Evolutionary conservation across 192 early-diverging fungal genomes (phyloP).

Genomic region (Geranomyces michiganensis): DNA sequence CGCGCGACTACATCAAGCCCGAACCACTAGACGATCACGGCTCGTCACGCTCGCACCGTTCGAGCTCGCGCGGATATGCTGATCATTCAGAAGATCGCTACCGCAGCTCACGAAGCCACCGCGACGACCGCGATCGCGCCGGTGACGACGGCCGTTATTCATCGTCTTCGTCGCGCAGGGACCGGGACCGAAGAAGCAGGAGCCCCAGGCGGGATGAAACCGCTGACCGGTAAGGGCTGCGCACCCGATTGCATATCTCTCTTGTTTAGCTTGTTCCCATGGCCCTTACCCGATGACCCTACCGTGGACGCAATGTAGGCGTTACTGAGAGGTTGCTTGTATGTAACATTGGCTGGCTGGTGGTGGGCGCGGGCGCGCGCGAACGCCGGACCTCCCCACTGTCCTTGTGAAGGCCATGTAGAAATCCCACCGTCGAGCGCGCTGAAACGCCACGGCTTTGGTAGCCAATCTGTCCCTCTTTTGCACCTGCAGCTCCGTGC

Average conservation of each 20-base stretch:
- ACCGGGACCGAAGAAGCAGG: conserved; percentile 8
- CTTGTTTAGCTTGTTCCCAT: too few relatives aligned
- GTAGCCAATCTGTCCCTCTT: too few relatives aligned
- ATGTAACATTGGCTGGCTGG: too few relatives aligned
- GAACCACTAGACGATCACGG: not conserved
- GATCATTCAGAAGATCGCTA: not conserved
- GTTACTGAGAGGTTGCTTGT: too few relatives aligned
- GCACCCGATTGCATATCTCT: not conserved
- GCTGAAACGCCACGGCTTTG: too few relatives aligned
- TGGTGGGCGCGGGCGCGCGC: too few relatives aligned
- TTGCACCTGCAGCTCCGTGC: too few relatives aligned
- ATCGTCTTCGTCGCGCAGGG: not conserved
- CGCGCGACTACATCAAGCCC: not conserved
- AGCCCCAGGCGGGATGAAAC: not conserved
- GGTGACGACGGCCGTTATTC: not conserved
- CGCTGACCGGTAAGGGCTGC: not conserved
- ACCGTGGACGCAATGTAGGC: too few relatives aligned
- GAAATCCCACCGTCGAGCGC: too few relatives aligned
- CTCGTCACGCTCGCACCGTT: not conserved
- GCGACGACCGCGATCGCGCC: not conserved
- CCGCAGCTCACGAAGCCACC: conserved; percentile 1
- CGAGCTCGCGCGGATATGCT: conserved; percentile 8
- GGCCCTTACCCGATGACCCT: too few relatives aligned
- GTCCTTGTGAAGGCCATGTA: too few relatives aligned
- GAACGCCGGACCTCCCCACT: too few relatives aligned